Conservation (phyloP, 495 filamentous ascomycete genomes). For the Xylaria venustula region DNA sequence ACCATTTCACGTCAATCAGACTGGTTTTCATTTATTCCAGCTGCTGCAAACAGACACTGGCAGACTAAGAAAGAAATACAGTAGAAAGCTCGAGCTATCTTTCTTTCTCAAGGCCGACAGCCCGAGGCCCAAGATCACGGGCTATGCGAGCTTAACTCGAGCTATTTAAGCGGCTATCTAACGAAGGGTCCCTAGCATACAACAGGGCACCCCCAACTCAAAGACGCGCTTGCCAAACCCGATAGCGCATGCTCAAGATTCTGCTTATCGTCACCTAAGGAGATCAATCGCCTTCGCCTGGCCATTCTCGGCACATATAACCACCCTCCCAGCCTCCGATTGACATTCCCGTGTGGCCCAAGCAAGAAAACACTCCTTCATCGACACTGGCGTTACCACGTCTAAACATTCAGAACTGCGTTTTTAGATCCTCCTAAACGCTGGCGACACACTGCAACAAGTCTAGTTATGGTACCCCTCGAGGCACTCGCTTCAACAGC, state of each 20-base stretch:
- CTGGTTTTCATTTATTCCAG: not conserved
- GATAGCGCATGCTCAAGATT: conserved; percentile 9
- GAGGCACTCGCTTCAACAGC: not conserved
- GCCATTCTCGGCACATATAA: conserved; percentile 4
- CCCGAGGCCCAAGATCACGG: conserved; percentile 1
- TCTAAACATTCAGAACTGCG: conserved; percentile 15
- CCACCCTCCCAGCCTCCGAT: no score
- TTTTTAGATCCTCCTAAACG: conserved; percentile 1
- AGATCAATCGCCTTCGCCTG: conserved; percentile 6
- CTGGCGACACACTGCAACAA: conserved; percentile 11
- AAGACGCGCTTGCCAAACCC: conserved; percentile 1
- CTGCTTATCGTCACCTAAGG: conserved; percentile 1
- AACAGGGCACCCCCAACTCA: conserved; percentile 9
- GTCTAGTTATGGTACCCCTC: conserved; percentile 8
- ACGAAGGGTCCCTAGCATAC: conserved; percentile 9
- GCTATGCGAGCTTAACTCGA: not conserved
- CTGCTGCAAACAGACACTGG: not conserved
- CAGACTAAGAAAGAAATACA: not conserved
- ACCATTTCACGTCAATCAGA: not conserved
- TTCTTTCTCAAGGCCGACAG: conserved; percentile 2
- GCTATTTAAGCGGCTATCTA: conserved; percentile 3
- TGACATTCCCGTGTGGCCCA: not conserved
- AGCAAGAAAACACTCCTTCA: conserved; percentile 3
- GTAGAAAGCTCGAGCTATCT: conserved; percentile 6
- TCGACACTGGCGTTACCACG: not conserved